Evolutionary conservation across 129 eudicot genomes (phyloP), one percentile per base, ranked within the genome.

Genomic region (Erigeron canadensis): DNA sequence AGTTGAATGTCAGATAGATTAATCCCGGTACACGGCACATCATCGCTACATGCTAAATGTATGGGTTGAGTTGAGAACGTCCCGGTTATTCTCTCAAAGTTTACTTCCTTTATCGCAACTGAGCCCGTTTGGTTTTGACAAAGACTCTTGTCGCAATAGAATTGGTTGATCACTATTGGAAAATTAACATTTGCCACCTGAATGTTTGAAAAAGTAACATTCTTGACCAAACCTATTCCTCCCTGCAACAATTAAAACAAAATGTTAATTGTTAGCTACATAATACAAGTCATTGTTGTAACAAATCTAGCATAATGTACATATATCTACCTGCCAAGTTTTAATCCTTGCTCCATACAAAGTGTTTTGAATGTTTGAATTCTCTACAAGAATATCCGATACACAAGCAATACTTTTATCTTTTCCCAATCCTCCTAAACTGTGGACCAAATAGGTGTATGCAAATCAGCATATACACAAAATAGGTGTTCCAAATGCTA

Each of bases 391-490:
- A 19, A 92, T 78, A 65, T 89, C 77, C 1, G 98, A 92, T 39
- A 92, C 91, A 47, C 96, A 92, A 1, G 95, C 98, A 10, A 75
- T 70, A 62, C 86, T 84, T 78, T 63, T 86, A 69, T 85, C 96
- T 46, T 92, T 92, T 34, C 98, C 98, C 60, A 92, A 81, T 67
- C 98, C 98, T 83, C 98, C 98, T 69, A 92, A 28, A 63, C 98
- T 92, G 85, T 38, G 43, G 48, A 11, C 17, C 53, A 10, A 41
- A 71, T 7, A 46, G 63, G 34, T 28, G 17, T 10, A 21, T 13
- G 2, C 15, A 50, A 61, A 47, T 34, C 6, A 73, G 11, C 46
- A 10, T 45, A 73, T 47, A 63, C 0, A n/a, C n/a, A 59, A 10
- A 1, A 10, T 54, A 18, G 16, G 40, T 21, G 17, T 40, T 2